Base-by-base conservation (phyloP, 768 basidiomycete species). In the Serendipita sp. region DNA sequence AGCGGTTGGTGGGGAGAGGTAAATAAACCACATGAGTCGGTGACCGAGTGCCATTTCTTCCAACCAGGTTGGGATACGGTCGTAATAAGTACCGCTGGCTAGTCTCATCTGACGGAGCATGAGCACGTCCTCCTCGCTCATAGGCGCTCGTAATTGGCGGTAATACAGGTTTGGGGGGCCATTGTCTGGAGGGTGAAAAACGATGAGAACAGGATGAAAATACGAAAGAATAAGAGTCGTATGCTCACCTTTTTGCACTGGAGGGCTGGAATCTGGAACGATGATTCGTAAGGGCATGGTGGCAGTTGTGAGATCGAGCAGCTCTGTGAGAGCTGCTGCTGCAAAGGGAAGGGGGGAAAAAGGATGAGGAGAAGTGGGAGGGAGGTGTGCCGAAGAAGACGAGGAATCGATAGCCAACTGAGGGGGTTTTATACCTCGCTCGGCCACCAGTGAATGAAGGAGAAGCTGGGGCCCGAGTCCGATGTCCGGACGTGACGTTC, bases 21-120 rank as follows among this genome's bases (percentile, higher is more conserved):
- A 37, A 30, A 60, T 38, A 32, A 60, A 60, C 56, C 56, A 60
- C 56, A 60, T 60, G 30, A 60, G 37, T 24, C 56, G 18, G 2
- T 28, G 28, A 38, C 56, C 28, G 28, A n/a, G 24, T 60, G 16
- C 34, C 30, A 60, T 60, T 37, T 60, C 56, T 37, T 60, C 30
- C 11, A 60, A 11, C 56, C 56, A 60, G 16, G 56, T 60, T 34
- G 56, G 56, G 56, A 60, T 60, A 30, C 56, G 56, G 30, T 60
- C 56, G 2, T 60, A 60, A 2, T 60, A 60, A 8, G 56, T 60
- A 10, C 56, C 56, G n/a, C 56, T 60, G 24, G 56, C 56, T n/a
- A 60, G 30, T 38, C 56, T 4, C 56, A 60, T 60, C 37, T 60
- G 56, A 28, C 56, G 56, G 10, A 60, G 56, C 18, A 30, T 60